phyloP scores from a whole-genome alignment of 345 rosid genomes.

The Melastoma malabathricum region DNA sequence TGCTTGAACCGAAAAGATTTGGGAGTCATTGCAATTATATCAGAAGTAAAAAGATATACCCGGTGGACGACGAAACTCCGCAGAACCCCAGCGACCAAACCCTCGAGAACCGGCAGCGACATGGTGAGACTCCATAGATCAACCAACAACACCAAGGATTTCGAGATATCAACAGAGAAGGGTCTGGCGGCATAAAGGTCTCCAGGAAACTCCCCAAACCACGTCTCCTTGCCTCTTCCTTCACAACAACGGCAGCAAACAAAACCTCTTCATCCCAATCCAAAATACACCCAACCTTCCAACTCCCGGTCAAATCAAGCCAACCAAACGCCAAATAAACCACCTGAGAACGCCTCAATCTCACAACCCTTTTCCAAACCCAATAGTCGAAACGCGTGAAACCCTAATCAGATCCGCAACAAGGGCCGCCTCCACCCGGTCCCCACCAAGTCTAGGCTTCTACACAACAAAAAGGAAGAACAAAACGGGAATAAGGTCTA shows the following conservation, averaged over 20 bases:
- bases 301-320: conserved; percentile 1
- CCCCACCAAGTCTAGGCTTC: conserved; percentile 1
- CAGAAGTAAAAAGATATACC: conserved; percentile 18
- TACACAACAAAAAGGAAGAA: not conserved
- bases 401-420: conserved; percentile 1
- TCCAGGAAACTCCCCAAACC: conserved; percentile 5
- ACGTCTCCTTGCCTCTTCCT: conserved; percentile 33
- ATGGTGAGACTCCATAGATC: conserved; percentile 71
- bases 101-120: conserved; percentile 25
- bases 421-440: not conserved
- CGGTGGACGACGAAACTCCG: conserved; percentile 69
- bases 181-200: conserved; percentile 87
- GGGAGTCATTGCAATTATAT: not conserved
- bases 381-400: too few species aligned
- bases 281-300: conserved; percentile 1
- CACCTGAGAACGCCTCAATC: too few species aligned
- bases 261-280: conserved; percentile 1
- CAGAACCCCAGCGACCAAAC: conserved; percentile 47
- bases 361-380: not conserved
- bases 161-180: conserved; percentile 72
- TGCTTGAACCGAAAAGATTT: not conserved
- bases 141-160: conserved; percentile 27
- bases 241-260: conserved; percentile 10
- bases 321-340: conserved; percentile 1
- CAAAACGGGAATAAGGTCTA: not conserved